Base-by-base conservation (phyloP, 805 yeast genomes). In the Candida berthetii region DNA sequence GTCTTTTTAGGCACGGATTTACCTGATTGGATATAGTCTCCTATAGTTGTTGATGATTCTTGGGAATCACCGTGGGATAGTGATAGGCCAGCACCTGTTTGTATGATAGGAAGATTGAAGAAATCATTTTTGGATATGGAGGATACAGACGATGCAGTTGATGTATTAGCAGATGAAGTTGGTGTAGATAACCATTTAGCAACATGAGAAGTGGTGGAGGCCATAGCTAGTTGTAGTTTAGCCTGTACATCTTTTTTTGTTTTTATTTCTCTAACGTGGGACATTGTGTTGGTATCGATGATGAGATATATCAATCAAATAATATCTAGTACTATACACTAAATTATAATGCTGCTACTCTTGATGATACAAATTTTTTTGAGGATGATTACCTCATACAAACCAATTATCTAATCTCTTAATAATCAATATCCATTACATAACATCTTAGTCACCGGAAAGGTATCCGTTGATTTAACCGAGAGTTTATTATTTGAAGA, bases 201-300 rank as follows among this genome's bases (percentile, higher is more conserved):
- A 9, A 54, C 54, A 3, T 47, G 46, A 1, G 40, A n/a, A 2
- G 42, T 35, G 7, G 58, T 48, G 16, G 44, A 43, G 9, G 47
- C 46, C 14, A 48, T 24, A 0, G 55, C 52, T 2, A 52, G 40
- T 18, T 53, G 54, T n/a, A 56, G 41, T 28, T 39, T 46, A 2
- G 57, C 52, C 37, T 53, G 58, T 1, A 56, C 13, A 18, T 52
- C 52, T 37, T 53, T 47, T 39, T 54, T 56, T 35, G 49, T 42
- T 37, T 44, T 52, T 36, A 56, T 56, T 47, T 56, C 60, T 20
- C 38, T 42, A 9, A 42, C 56, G 31, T 43, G 48, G 10, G 60
- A 54, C 60, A 55, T 53, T 7, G n/a, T 27, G n/a, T 8, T 27
- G 4, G 29, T 27, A 27, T 27, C 8, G 8, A 27, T 27, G 4